phyloP scores from a whole-genome alignment of 176 grass and related monocot genomes.

The Neostapfia colusana region DNA sequence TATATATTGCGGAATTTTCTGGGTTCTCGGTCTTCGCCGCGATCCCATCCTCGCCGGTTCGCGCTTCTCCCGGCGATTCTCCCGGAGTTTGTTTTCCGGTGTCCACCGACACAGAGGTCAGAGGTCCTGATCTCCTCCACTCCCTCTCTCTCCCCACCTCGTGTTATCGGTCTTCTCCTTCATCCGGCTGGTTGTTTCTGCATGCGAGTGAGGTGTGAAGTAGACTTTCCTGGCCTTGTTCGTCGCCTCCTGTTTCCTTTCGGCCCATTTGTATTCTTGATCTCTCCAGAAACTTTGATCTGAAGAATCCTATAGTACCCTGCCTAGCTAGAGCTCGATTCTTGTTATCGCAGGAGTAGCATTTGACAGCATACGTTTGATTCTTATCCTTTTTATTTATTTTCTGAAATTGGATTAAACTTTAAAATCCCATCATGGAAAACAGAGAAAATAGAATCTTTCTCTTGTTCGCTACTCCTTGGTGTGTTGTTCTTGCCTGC shows the following conservation, averaged over 20 bases:
- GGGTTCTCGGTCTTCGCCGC: constrained; percentile 46
- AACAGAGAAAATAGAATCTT: neutral
- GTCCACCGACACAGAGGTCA: constrained; percentile 26
- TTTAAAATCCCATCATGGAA: neutral
- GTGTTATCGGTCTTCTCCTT: neutral
- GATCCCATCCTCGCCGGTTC: constrained; percentile 41
- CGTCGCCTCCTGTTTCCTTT: constrained; percentile 15
- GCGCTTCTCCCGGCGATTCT: constrained; percentile 39
- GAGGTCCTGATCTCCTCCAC: constrained; percentile 39
- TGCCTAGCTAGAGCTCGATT: neutral
- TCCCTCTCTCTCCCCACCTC: neutral
- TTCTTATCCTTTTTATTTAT: neutral
- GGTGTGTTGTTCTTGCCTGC: constrained; percentile 25
- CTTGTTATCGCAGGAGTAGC: neutral
- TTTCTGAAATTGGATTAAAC: constrained; percentile 3
- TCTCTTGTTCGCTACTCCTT: constrained; percentile 22
- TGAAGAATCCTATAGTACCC: neutral
- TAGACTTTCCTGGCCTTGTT: neutral
- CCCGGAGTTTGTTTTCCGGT: constrained; percentile 33
- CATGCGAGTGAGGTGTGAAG: constrained; percentile 11
- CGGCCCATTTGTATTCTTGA: neutral
- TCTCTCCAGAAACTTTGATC: constrained; percentile 28
- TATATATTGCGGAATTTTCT: constrained; percentile 46
- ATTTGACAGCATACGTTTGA: neutral
- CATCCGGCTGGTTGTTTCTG: constrained; percentile 17